phyloP scores from a whole-genome alignment of 208 protist genomes.

The Leishmania arabica region DNA sequence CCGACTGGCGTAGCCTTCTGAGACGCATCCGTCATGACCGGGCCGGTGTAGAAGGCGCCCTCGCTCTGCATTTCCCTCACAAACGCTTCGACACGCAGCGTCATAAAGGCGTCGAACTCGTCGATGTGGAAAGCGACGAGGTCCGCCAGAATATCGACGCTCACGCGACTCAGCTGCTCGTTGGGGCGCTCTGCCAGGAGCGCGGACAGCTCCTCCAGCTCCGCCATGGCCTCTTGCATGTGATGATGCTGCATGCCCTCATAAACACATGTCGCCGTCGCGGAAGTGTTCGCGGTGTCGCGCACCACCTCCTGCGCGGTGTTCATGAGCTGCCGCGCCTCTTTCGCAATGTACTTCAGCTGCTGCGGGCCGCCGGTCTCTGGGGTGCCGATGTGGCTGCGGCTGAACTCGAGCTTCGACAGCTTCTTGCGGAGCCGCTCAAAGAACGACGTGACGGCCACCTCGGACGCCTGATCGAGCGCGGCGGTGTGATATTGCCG shows the following conservation, averaged over 20 bases:
- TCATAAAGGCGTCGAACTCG: constrained; percentile 83
- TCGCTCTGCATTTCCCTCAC: constrained; percentile 78
- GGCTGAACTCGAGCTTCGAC: constrained; percentile 62
- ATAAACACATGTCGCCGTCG: constrained; percentile 59
- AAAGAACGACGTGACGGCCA: constrained; percentile 52
- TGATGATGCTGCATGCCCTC: constrained; percentile 66
- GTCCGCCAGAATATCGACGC: constrained; percentile 71
- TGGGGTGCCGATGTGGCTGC: constrained; percentile 39
- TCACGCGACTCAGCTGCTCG: constrained; percentile 63
- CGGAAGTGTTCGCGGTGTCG: constrained; percentile 25
- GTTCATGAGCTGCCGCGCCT: constrained; percentile 34
- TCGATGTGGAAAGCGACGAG: constrained; percentile 77
- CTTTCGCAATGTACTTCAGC: constrained; percentile 52
- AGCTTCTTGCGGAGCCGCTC: constrained; percentile 54
- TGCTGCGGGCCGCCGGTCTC: constrained; percentile 58
- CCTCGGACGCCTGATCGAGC: constrained; percentile 70
- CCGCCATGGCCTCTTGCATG: constrained; percentile 56
- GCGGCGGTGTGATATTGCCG: constrained; percentile 56
- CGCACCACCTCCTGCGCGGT: constrained; percentile 24
- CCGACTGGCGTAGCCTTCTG: constrained; percentile 49
- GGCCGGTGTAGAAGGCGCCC: constrained; percentile 51
- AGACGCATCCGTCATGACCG: constrained; percentile 56
- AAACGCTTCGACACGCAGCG: constrained; percentile 65
- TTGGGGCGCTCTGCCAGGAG: constrained; percentile 45
- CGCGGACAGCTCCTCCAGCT: constrained; percentile 65